These are phyloP conservation scores for Podospora tetraspora DNA, from an alignment of 495 filamentous ascomycete genomes.

Conservation along the genomic window DNA sequence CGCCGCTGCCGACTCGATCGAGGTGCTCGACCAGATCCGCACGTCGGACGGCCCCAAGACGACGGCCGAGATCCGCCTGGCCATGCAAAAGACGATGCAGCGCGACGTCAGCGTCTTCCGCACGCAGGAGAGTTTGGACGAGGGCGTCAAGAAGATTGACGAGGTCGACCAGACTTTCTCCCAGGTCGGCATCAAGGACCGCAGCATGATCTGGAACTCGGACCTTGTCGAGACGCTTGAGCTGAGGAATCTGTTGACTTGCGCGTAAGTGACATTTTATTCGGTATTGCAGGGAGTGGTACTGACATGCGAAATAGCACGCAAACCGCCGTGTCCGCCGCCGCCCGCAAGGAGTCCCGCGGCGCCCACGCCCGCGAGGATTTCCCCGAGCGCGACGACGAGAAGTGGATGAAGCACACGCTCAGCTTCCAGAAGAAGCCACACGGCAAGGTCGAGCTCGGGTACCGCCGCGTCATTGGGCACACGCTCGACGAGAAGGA, in stretches of 20 bases:
- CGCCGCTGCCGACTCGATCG: conserved; percentile 80
- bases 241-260: conserved; percentile 87
- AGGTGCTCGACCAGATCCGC: conserved; percentile 78
- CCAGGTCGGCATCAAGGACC: conserved; percentile 89
- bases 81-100: conserved; percentile 99
- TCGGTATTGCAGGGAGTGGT: no score
- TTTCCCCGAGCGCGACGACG: conserved; percentile 86
- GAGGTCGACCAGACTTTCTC: conserved; percentile 73
- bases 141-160: conserved; percentile 75
- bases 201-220: conserved; percentile 99
- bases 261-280: conserved; percentile 61
- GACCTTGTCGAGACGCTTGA: conserved; percentile 95
- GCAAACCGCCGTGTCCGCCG: conserved; percentile 82
- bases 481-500: conserved; percentile 82
- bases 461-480: conserved; percentile 70
- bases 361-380: conserved; percentile 95
- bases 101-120: conserved; percentile 95
- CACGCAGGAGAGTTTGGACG: conserved; percentile 80
- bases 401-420: conserved; percentile 98
- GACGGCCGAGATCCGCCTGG: conserved; percentile 78
- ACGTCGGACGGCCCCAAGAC: conserved; percentile 77
- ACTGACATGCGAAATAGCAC: conserved; percentile 38
- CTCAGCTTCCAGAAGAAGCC: conserved; percentile 87
- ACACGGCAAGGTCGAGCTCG: conserved; percentile 70
- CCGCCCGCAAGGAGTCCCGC: conserved; percentile 87